Evolutionary conservation across 73 alveolate genomes (phyloP), one percentile per base, ranked within the genome.

Genomic region (Halteria grandinella): DNA sequence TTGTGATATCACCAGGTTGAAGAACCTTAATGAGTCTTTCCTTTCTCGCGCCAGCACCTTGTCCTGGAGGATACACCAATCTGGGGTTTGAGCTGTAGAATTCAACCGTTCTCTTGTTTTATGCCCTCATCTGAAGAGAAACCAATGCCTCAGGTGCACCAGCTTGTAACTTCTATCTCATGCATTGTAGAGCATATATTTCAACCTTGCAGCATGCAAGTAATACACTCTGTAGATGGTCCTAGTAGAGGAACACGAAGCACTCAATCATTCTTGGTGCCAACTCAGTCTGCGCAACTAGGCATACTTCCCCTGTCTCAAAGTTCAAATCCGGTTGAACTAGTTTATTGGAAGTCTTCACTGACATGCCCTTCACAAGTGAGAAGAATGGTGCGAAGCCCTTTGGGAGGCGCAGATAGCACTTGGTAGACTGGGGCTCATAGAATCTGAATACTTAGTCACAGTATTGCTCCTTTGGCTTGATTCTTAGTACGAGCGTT

Each of bases 381-480:
- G 83, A 28, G 53, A n/a, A n/a, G n/a, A 79, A 59, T n/a, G 79
- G 54, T 1, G 55, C 71, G 57, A 86, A 72, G 40, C n/a, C n/a
- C n/a, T 83, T 47, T n/a, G 94, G 94, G 29, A 86, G 76, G 40
- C 45, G 33, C 2, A 86, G 48, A 20, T 6, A 33, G 28, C 66
- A 71, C 28, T 43, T 43, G 0, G 73, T 10, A 28, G 62, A 34
- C 43, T 79, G 79, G 6, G 87, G 85, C 37, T 86, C 94, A 48
- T 86, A 86, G 51, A 81, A 86, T 11, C 89, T 24, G 66, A 86
- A 86, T 1, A 55, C 57, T 12, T 80, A 74, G 70, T 86, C 94
- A 0, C 87, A 63, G 21, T 52, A 66, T 12, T 49, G 37, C 27
- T 83, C 78, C 48, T 84, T 37, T 34, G 94, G 94, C 44, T 57